Evolutionary conservation across 2,329 filamentous ascomycete species (phyloP), one percentile per base, ranked within the genome.

Genomic region (Thielaviopsis euricoi): DNA sequence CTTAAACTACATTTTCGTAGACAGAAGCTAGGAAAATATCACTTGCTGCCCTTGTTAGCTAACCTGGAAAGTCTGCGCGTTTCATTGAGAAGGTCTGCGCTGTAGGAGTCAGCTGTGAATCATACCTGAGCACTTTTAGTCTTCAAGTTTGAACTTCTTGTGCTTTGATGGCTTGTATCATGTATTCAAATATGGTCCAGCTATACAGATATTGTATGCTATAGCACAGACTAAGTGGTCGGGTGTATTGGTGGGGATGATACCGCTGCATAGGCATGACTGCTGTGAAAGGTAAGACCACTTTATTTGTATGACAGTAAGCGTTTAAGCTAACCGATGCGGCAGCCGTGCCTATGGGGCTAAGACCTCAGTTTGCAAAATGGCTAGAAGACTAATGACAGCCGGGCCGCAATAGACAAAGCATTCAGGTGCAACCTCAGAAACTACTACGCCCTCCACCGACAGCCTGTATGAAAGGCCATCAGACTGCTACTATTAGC

Each of bases 111-210:
- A n/a, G 79, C 61, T 86, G 82, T 71, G 78, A 80, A 29, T 83
- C 70, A 77, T 75, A 59, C 79, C 82, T 0, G 67, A 69, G 1
- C n/a, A n/a, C n/a, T n/a, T n/a, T n/a, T 88, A 85, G 85, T 74
- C 81, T 17, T 69, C 76, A 40, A 77, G 76, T 40, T 80, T 78
- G 19, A 79, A 80, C 43, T 67, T 86, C 37, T 86, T 83, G 6
- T 81, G 83, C 53, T 86, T 87, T 64, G 84, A 87, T 64, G 82
- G 83, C 57, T 77, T 87, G 60, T 85, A n/a, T n/a, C n/a, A n/a
- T n/a, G 81, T 67, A 87, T 86, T 66, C 74, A 86, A 68, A 85
- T 87, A 63, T 85, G 81, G 77, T 70, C 73, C 3, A 76, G 85
- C 64, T 81, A 79, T 10, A 72, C 73, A 3, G 82, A 81, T 26